Base-by-base conservation (phyloP, 2,329 filamentous ascomycete genomes). In the Fusarium chuoi region DNA sequence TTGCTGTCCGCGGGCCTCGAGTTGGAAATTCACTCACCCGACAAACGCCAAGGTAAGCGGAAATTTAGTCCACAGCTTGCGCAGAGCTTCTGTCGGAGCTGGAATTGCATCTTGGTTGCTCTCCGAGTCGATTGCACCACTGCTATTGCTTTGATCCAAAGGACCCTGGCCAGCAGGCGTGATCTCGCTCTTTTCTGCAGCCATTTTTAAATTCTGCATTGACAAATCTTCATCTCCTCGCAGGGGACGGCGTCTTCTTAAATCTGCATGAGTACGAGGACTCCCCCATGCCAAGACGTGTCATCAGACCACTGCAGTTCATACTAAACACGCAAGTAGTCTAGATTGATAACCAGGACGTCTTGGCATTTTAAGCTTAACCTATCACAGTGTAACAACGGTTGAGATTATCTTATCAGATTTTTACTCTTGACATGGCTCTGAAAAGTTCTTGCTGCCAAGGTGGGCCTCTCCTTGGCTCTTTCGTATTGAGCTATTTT, bases 211-310 rank as follows among this genome's bases (percentile, higher is more conserved):
- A 14, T 4, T 15, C 24, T 33, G 15, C 7, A 17, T 10, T 20
- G 4, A 26, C 1, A 51, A 35, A 14, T 6, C 8, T 35, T 10
- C 30, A 13, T 6, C 22, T 33, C 13, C 7, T 12, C 1, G 0
- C 17, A 3, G 33, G 33, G 17, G 18, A 20, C 18, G 0, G 18
- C 9, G 17, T 17, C 33, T 52, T 52, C 49, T 52, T 52, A 52
- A 36, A 20, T 26, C 4, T 24, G 6, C 17, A 24, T 20, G 6
- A 11, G n/a, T 20, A 15, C 12, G 13, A 36, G 6, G 5, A 3
- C 4, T 24, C 18, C 33, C 12, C n/a, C 33, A 22, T 36, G 49
- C 49, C 49, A 36, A 52, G 49, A 26, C 33, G 17, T 52, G 33
- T 52, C n/a, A 52, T 52, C 49, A 26, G 49, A 36, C n/a, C 49